These are phyloP conservation scores for Fusarium guadeloupense DNA, from an alignment of 2,329 filamentous ascomycete species.

Conservation along the genomic window DNA sequence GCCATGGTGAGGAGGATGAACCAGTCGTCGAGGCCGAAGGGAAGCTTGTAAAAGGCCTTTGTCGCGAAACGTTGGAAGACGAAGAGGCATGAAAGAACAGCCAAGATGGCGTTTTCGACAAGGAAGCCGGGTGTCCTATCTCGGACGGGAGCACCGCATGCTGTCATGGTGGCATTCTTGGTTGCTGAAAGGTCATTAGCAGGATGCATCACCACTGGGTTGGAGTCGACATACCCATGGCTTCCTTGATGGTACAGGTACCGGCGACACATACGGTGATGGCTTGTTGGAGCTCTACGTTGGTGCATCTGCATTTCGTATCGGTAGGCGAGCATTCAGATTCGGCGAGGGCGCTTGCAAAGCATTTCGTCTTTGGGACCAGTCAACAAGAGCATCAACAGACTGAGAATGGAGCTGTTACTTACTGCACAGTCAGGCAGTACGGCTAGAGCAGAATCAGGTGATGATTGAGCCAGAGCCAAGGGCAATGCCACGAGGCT, in stretches of 20 bases:
- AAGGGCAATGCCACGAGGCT: conserved; percentile 13
- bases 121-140: conserved; percentile 42
- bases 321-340: conserved; percentile 44
- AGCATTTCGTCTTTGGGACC: conserved; percentile 39
- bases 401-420: background rate
- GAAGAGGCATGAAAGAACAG: conserved; percentile 50
- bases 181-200: conserved; percentile 30
- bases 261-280: conserved; percentile 43
- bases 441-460: conserved; percentile 17
- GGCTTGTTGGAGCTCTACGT: conserved; percentile 37
- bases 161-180: conserved; percentile 41
- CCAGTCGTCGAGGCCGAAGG: conserved; percentile 53
- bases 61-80: conserved; percentile 53
- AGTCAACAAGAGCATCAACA: conserved; percentile 2
- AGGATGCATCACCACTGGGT: background rate
- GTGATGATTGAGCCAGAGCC: conserved; percentile 1
- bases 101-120: conserved; percentile 41
- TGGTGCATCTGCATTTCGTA: conserved; percentile 46
- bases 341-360: conserved; percentile 33
- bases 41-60: conserved; percentile 47
- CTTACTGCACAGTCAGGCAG: conserved; percentile 48
- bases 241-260: conserved; percentile 46
- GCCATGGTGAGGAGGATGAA: conserved; percentile 45
- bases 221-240: conserved; percentile 41
- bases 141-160: conserved; percentile 42